Base-by-base conservation (phyloP, 176 grass and related monocot species). In the Zoysia pacifica region DNA sequence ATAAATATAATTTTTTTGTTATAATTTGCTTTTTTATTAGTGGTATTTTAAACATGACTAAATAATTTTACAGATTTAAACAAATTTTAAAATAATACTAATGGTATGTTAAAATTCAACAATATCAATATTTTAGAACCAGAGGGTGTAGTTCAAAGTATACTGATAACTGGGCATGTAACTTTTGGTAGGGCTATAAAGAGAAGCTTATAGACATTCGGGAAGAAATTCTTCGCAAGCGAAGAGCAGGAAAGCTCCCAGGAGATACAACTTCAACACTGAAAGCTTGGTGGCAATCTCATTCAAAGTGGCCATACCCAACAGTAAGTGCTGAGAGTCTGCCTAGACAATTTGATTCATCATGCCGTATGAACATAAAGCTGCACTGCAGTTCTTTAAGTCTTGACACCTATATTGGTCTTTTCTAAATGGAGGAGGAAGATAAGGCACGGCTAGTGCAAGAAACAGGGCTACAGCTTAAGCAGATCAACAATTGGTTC, bases 401-500 rank as follows among this genome's bases (percentile, higher is more conserved):
- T 28, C 28, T 28, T 28, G 28, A 67, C 18, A 48, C 42, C 28
- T 60, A 20, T 60, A 60, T 75, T 74, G 56, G 48, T 14, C 16
- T n/a, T 20, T 82, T 47, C 11, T 66, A 14, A 19, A 4, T 82
- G 48, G 55, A 92, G 90, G 90, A 92, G 79, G 90, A 92, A 80
- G 90, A 92, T 58, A 92, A 92, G 83, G 90, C 90, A 53, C 82
- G 90, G 42, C 73, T 92, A 67, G 90, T 92, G 75, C 86, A 91
- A 76, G 90, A 91, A 81, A 91, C 89, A 35, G 89, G 89, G 56
- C 72, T 91, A 74, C 89, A 91, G 14, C 68, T 91, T 74, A 91
- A 91, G 78, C 89, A 91, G 46, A 91, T 91, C 52, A 91, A 91
- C 61, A 91, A 91, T 77, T 91, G 89, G 89, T 91, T 91, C 80